A percentile compares a stretch with the other conserved stretches of the same genome.
Conservation (phyloP, 306 rosid species). For the Citrullus colocynthis region DNA sequence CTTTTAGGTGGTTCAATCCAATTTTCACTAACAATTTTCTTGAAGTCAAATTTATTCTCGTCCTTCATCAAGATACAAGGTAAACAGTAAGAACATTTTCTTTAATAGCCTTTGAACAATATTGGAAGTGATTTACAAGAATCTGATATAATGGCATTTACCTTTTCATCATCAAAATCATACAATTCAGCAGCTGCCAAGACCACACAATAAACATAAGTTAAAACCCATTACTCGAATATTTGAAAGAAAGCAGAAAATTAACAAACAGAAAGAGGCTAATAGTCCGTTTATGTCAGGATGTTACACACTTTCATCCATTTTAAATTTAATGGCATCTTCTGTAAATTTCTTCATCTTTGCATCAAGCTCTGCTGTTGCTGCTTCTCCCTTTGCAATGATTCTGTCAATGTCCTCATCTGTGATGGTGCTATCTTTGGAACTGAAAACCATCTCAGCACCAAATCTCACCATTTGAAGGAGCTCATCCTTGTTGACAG, state of each 20-base stretch:
- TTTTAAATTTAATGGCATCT: conserved; percentile 96
- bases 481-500: conserved; percentile 92
- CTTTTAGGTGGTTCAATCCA: conserved; percentile 98
- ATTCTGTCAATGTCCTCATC: conserved; percentile 97
- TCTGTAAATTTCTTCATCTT: conserved; percentile 99
- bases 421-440: conserved; percentile 91
- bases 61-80: conserved; percentile 37
- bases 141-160: conserved; percentile 3
- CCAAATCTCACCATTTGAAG: conserved; percentile 99
- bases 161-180: conserved; percentile 96
- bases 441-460: conserved; percentile 99
- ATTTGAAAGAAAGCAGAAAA: conserved; percentile 1
- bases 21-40: conserved; percentile 87
- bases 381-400: conserved; percentile 94
- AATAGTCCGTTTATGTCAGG: neutral
- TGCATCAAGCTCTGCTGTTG: conserved; percentile 96
- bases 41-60: conserved; percentile 81
- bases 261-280: neutral
- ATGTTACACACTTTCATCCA: conserved; percentile 80
- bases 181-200: conserved; percentile 84
- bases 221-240: neutral
- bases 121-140: neutral
- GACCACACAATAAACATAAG: conserved; percentile 16
- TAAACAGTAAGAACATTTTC: neutral
- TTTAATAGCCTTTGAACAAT: neutral